Percentiles rank a stretch among this genome's conserved stretches.
Evolutionary conservation across 768 basidiomycete genomes (phyloP).

Genomic region (Boletus tomentosulus): DNA sequence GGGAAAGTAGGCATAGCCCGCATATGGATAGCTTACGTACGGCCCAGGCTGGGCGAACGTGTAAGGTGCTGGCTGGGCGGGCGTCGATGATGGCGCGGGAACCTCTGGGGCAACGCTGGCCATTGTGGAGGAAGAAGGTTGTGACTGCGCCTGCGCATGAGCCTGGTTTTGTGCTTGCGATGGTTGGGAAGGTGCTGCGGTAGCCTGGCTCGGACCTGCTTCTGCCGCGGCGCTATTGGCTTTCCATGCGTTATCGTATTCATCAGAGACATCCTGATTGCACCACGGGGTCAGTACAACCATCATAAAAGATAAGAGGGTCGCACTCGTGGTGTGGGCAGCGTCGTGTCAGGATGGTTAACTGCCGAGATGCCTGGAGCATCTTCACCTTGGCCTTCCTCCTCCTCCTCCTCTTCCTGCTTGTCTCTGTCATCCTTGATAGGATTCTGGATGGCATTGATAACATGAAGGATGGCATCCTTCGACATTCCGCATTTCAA

Average conservation of each 20-base stretch:
- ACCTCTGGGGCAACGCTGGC: constrained; percentile 17
- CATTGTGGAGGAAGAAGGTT: constrained; percentile 21
- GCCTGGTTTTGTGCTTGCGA: constrained; percentile 16
- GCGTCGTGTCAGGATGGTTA: constrained; percentile 23
- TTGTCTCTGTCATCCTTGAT: constrained; percentile 34
- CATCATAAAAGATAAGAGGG: not conserved
- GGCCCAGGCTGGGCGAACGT: constrained; percentile 28
- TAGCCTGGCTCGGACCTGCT: constrained; percentile 22
- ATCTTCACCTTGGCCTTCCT: constrained; percentile 32
- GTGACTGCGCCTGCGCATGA: constrained; percentile 15
- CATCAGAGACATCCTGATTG: constrained; percentile 43
- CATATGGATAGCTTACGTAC: constrained; percentile 37
- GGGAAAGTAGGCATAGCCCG: constrained; percentile 31
- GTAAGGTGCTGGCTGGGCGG: constrained; percentile 28
- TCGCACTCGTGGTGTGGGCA: constrained; percentile 27
- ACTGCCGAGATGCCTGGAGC: constrained; percentile 17
- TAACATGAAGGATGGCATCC: constrained; percentile 56
- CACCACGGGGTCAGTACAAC: constrained; percentile 5
- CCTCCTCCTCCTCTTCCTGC: constrained; percentile 32
- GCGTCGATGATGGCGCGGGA: constrained; percentile 14
- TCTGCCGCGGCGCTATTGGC: constrained; percentile 47
- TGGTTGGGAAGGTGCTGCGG: constrained; percentile 18
- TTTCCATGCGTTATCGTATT: constrained; percentile 61
- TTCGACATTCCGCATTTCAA: constrained; percentile 56
- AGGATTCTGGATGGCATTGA: constrained; percentile 51